phyloP scores from a whole-genome alignment of 192 early-diverging fungal genomes.

The Podochytrium sp. region DNA sequence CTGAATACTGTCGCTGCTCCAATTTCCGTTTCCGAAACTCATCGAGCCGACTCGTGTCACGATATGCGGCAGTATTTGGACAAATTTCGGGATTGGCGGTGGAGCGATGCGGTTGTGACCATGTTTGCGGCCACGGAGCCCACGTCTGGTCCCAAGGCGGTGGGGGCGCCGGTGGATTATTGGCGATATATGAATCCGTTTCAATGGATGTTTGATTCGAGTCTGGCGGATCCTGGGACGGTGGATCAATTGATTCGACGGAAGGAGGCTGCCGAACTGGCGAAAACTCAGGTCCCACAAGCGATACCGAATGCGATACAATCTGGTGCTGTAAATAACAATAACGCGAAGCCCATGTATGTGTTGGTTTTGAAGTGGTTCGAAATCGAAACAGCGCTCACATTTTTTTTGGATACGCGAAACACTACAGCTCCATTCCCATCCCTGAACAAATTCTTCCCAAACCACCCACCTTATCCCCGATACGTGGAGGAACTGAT shows the following conservation, averaged over 20 bases:
- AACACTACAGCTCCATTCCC: background rate
- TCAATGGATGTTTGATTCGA: slow-evolving; percentile 11
- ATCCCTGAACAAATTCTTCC: background rate
- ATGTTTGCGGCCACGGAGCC: background rate
- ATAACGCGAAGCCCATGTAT: background rate
- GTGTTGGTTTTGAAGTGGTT: no score
- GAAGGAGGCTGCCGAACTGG: background rate
- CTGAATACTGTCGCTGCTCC: no score
- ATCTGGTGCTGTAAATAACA: background rate
- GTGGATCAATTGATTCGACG: background rate
- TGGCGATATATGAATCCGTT: slow-evolving; percentile 21
- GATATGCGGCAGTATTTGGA: background rate
- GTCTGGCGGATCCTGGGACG: background rate
- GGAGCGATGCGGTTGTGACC: slow-evolving; percentile 1
- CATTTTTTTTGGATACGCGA: no score
- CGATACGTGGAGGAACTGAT: slow-evolving; percentile 1
- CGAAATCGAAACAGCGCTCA: no score
- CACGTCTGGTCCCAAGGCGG: no score
- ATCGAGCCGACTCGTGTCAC: background rate
- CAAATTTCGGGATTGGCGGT: slow-evolving; percentile 1
- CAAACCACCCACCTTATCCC: background rate
- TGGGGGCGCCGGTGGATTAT: background rate
- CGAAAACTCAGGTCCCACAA: background rate
- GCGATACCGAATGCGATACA: background rate
- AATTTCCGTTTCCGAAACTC: background rate